phyloP scores from a whole-genome alignment of 331 rosid genomes.

The Telfairia occidentalis region DNA sequence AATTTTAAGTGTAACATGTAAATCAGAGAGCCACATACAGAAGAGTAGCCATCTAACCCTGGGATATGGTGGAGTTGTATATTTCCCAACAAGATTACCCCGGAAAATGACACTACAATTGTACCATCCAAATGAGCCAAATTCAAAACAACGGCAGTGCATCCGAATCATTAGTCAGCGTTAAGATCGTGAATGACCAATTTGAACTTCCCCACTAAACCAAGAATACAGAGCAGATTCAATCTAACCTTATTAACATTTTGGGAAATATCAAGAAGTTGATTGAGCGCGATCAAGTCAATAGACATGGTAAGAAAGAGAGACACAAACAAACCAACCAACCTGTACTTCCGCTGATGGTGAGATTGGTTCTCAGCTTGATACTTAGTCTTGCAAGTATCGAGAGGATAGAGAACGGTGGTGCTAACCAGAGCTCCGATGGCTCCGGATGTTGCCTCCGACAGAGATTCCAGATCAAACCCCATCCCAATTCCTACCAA shows the following conservation, averaged over 20 bases:
- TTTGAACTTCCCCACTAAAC: neutral
- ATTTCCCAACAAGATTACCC: neutral
- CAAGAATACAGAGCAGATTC: neutral
- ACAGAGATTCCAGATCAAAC: constrained; percentile 63
- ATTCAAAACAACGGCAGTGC: neutral
- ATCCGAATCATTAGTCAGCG: neutral
- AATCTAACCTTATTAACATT: neutral
- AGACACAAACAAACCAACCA: neutral
- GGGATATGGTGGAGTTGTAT: neutral
- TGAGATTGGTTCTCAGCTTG: constrained; percentile 87
- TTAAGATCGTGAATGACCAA: neutral
- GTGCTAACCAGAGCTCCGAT: constrained; percentile 91
- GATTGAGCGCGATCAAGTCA: neutral
- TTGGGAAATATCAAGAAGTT: neutral
- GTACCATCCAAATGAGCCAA: neutral
- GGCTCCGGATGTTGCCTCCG: constrained; percentile 96
- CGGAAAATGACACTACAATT: neutral
- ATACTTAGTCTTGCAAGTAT: constrained; percentile 89
- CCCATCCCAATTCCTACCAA: constrained; percentile 27
- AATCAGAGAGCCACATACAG: neutral
- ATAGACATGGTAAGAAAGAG: neutral
- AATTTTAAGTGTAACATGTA: neutral
- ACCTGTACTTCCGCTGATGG: constrained; percentile 73
- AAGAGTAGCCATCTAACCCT: neutral
- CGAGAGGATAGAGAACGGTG: constrained; percentile 79